Conservation (phyloP, 495 filamentous ascomycete genomes). For the Trichoderma asperelloides region DNA sequence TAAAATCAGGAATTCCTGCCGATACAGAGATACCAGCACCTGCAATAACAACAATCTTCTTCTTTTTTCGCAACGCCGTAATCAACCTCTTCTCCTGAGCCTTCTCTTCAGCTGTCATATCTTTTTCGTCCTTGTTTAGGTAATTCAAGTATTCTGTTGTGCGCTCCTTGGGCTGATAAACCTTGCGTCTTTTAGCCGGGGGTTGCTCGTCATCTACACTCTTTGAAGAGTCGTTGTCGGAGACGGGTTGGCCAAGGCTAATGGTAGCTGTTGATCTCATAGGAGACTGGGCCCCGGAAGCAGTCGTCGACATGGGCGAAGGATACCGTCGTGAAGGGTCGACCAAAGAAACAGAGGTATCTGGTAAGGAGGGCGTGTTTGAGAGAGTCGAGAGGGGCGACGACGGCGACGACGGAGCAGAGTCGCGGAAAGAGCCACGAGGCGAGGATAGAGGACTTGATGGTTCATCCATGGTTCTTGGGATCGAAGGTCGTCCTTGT, state of each 20-base stretch:
- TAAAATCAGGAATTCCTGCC: constrained; percentile 95
- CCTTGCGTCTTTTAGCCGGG: constrained; percentile 65
- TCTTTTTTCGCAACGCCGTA: constrained; percentile 72
- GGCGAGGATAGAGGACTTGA: constrained; percentile 10
- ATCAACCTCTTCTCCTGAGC: constrained; percentile 56
- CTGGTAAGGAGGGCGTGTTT: constrained; percentile 46
- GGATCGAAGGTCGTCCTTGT: not conserved
- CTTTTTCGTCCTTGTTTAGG: constrained; percentile 33
- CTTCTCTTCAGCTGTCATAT: constrained; percentile 21
- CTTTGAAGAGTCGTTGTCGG: constrained; percentile 35
- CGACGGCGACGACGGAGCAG: constrained; percentile 33
- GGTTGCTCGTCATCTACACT: constrained; percentile 47
- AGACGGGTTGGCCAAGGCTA: constrained; percentile 42
- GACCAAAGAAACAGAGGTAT: constrained; percentile 30
- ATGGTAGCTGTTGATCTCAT: constrained; percentile 20
- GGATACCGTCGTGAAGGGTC: constrained; percentile 29
- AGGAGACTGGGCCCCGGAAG: constrained; percentile 36
- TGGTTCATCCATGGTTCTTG: not conserved
- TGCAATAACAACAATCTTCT: constrained; percentile 93
- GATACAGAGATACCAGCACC: constrained; percentile 95
- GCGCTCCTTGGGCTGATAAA: constrained; percentile 57
- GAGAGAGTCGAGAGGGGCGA: constrained; percentile 41
- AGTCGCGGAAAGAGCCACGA: constrained; percentile 16
- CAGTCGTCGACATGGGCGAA: constrained; percentile 30
- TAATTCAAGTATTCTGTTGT: constrained; percentile 72